phyloP scores from a whole-genome alignment of 495 filamentous ascomycete species.

The Geoglossum glabrum region DNA sequence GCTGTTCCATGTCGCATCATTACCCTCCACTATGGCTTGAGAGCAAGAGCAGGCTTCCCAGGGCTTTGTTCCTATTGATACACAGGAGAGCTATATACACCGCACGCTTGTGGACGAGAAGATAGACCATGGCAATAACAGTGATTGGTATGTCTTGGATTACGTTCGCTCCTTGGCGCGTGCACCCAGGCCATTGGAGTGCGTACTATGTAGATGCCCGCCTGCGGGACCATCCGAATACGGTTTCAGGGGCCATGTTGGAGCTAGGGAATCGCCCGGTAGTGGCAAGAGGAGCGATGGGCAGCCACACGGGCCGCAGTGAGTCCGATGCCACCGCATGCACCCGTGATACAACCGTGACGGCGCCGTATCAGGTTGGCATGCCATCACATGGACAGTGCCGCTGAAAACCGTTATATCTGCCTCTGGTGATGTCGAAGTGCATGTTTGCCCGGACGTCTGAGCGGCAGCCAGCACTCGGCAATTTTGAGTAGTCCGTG shows the following conservation, averaged over 20 bases:
- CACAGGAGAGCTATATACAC: background rate
- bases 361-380: background rate
- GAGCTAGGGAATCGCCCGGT: background rate
- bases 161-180: background rate
- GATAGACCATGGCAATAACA: background rate
- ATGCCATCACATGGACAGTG: background rate
- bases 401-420: background rate
- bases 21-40: constrained; percentile 6
- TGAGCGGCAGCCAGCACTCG: background rate
- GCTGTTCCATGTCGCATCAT: constrained; percentile 32
- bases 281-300: background rate
- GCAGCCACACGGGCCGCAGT: background rate
- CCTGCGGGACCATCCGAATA: background rate
- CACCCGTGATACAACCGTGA: background rate
- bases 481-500: constrained; percentile 2
- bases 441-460: background rate
- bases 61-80: background rate
- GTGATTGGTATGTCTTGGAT: background rate
- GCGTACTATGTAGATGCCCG: background rate
- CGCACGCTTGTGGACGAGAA: background rate
- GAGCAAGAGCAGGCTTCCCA: background rate
- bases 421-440: background rate
- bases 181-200: too few relatives aligned
- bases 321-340: background rate
- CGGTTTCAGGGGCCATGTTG: background rate